Evolutionary conservation across 1,139 yeast genomes (phyloP), one percentile per base, ranked within the genome.

Genomic region (Suhomyces terraborum): DNA sequence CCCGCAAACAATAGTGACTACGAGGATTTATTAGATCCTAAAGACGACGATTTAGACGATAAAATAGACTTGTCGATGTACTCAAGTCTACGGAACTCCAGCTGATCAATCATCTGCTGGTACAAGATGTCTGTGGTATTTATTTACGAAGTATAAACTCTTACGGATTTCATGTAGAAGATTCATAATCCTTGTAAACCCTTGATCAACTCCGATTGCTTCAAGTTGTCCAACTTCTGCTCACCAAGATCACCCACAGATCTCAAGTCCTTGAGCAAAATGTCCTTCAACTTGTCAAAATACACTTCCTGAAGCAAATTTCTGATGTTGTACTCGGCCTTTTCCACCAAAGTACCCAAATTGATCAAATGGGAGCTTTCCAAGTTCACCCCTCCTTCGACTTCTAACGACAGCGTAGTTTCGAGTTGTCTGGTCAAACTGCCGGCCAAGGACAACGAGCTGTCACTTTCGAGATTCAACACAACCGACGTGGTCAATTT

Each of bases 271-370:
- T 70, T 73, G 56, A 71, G 66, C 52, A 88, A 67, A 39, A 91
- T 83, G 58, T 91, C 97, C 58, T 88, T 82, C 26, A 96, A 87
- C 68, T 93, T 93, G 56, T 95, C 98, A 59, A 93, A 93, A 61
- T 93, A 93, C 20, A 93, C 98, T 49, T 88, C 96, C 61, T 91
- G 96, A 48, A 93, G 74, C 66, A 87, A 72, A 55, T 86, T 88
- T 63, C 98, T 79, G 67, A 93, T 73, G 60, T 85, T 88, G 51
- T 86, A 82, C 65, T 93, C 98, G 38, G 88, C 77, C 50, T 88
- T 96, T 64, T 93, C 98, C 20, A 93, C 78, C 55, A 91, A 64
- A 2, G 85, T 73, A 19, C 98, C 98, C 52, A 93, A 69, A 56
- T 91, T 89, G 37, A 89, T 81, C 47, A 93, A 77, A 61, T 93